A percentile compares a stretch with the other conserved stretches of the same genome.
These are phyloP conservation scores for Helicocarpus griseus DNA, from an alignment of 2,329 filamentous ascomycete species.

Conservation along the genomic window DNA sequence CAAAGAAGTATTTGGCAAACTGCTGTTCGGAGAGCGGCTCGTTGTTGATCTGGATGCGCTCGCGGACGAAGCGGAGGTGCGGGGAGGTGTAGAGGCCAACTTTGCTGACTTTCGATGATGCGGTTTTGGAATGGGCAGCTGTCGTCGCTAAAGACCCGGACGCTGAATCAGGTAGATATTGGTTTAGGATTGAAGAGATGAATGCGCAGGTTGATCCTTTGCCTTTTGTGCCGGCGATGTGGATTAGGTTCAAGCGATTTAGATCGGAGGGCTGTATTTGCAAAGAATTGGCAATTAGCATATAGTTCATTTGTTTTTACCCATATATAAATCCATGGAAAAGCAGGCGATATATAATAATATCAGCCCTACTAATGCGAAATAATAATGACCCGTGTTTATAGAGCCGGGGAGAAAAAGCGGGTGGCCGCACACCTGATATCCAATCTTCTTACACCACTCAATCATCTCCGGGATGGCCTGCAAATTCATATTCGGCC, in stretches of 20 bases:
- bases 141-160: slow-evolving; percentile 19
- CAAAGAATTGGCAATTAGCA: background rate
- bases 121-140: slow-evolving; percentile 20
- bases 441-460: slow-evolving; percentile 67
- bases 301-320: background rate
- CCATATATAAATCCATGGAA: background rate
- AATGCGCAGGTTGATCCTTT: slow-evolving; percentile 86
- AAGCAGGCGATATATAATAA: background rate
- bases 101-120: no score
- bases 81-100: slow-evolving; percentile 79
- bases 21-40: slow-evolving; percentile 55
- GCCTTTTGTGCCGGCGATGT: slow-evolving; percentile 88
- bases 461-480: slow-evolving; percentile 74
- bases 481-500: slow-evolving; percentile 59
- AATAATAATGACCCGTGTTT: slow-evolving; percentile 1
- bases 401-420: slow-evolving; percentile 3
- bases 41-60: slow-evolving; percentile 75
- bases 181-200: slow-evolving; percentile 65
- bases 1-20: slow-evolving; percentile 73
- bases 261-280: slow-evolving; percentile 49
- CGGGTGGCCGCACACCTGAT: slow-evolving; percentile 50
- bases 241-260: slow-evolving; percentile 55
- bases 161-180: slow-evolving; percentile 44
- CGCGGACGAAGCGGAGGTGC: slow-evolving; percentile 71
- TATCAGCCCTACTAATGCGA: background rate